phyloP scores from a whole-genome alignment of 768 basidiomycete genomes.

The Leccinellum rugosiceps region DNA sequence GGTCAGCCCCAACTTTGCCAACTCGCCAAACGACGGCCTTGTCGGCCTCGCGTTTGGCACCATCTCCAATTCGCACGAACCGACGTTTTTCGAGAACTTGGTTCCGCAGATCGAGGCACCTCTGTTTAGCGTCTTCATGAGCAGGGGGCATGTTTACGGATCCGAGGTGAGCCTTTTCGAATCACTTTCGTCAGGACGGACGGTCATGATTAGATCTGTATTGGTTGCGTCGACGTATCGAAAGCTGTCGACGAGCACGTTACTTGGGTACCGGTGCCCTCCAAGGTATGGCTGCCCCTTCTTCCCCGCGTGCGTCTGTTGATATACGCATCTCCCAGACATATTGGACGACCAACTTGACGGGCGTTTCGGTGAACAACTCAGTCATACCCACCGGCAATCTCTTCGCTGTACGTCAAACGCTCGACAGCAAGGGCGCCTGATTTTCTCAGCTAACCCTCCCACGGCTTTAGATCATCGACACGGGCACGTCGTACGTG shows the following conservation, averaged over 20 bases:
- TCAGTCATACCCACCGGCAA: constrained; percentile 5
- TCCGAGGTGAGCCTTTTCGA: constrained; percentile 40
- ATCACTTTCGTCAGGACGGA: neutral
- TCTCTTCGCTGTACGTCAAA: constrained; percentile 15
- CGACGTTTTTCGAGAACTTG: constrained; percentile 66
- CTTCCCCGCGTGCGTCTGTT: neutral
- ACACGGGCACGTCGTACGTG: constrained; percentile 66
- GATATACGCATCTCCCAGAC: constrained; percentile 36
- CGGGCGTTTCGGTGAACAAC: constrained; percentile 38
- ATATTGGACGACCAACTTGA: constrained; percentile 58
- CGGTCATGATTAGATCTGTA: constrained; percentile 7
- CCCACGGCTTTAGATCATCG: constrained; percentile 47
- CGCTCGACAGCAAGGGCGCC: neutral
- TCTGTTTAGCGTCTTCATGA: constrained; percentile 58
- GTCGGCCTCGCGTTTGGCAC: constrained; percentile 61
- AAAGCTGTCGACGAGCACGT: constrained; percentile 28
- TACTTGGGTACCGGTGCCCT: constrained; percentile 37
- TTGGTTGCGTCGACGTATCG: constrained; percentile 34
- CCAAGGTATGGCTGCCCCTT: constrained; percentile 26
- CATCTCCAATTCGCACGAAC: constrained; percentile 43
- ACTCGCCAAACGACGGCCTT: constrained; percentile 53
- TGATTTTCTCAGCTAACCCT: neutral
- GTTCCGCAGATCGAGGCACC: constrained; percentile 42
- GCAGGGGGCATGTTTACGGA: constrained; percentile 38
- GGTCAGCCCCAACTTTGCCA: constrained; percentile 48